Base-by-base conservation (phyloP, 1,139 yeast species). In the Suhomyces bribrorum region DNA sequence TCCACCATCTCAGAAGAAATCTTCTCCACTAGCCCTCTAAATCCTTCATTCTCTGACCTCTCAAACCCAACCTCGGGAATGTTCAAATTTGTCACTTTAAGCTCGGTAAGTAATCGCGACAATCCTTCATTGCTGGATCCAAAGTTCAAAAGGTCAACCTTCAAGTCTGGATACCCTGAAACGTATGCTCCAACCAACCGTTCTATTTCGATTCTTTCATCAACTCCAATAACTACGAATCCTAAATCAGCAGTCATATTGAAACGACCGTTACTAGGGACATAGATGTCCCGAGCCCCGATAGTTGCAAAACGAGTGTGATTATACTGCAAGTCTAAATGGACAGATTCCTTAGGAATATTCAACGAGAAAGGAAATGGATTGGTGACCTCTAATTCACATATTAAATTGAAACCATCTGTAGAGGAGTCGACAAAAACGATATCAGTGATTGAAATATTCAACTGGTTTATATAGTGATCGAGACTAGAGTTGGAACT, bases 371-470 rank as follows among this genome's bases (percentile, higher is more conserved):
- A 33, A 14, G 50, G 48, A 14, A 64, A 48, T 1, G 80, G 77
- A 38, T 77, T 74, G 6, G 45, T 38, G 5, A 76, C 37, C 8
- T 59, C 62, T n/a, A 70, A 53, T 42, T 71, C 66, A 29, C 63
- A 46, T 56, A 43, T 52, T 45, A 56, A 55, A 22, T 46, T 44
- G 17, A 61, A 38, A 11, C 44, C 48, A 0, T 48, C 41, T 0
- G 38, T 32, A 11, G 51, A 47, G 0, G 75, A 59, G 2, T 56
- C 56, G 7, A 62, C 38, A 17, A 61, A 58, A 3, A 41, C 33
- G 9, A 71, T 41, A n/a, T n/a, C n/a, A n/a, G n/a, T 2, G 52
- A 46, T 13, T 52, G 50, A 4, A 71, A 62, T 41, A 22, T 59
- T 55, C 29, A 63, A 23, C 11, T 44, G 32, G 9, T 20, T 29